Evolutionary conservation across 2,329 filamentous ascomycete genomes (phyloP).

Genomic region (Thielaviopsis euricoi): DNA sequence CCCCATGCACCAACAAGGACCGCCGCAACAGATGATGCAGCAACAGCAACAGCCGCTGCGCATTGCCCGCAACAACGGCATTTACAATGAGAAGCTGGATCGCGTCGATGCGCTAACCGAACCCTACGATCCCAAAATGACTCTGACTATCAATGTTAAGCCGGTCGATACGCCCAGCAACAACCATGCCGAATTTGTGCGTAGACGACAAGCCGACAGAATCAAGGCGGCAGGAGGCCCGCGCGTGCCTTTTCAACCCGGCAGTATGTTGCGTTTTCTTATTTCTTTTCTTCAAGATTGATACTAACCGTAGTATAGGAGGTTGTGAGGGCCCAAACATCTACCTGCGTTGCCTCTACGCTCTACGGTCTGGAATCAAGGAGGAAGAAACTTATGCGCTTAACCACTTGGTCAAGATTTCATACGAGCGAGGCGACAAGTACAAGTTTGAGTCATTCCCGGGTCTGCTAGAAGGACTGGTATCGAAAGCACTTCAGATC

Average conservation of each 20-base stretch:
- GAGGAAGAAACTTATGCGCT: slow-evolving; percentile 84
- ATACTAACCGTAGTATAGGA: slow-evolving; percentile 18
- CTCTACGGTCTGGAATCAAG: slow-evolving; percentile 61
- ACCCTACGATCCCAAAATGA: slow-evolving; percentile 41
- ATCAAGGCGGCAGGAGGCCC: slow-evolving; percentile 27
- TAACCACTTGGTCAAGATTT: slow-evolving; percentile 89
- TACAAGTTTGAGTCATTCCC: slow-evolving; percentile 90
- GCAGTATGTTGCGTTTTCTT: slow-evolving; percentile 35
- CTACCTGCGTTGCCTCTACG: slow-evolving; percentile 73
- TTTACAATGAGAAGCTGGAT: slow-evolving; percentile 11
- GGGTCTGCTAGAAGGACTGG: slow-evolving; percentile 70
- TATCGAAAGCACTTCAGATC: slow-evolving; percentile 69
- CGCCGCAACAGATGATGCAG: slow-evolving; percentile 2
- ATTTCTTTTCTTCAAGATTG: slow-evolving; percentile 5
- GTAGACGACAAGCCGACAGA: slow-evolving; percentile 17
- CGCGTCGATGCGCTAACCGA: slow-evolving; percentile 7
- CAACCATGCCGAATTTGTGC: slow-evolving; percentile 51
- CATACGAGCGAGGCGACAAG: slow-evolving; percentile 84
- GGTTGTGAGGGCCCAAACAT: slow-evolving; percentile 71
- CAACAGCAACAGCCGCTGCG: slow-evolving; percentile 22
- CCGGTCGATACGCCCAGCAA: slow-evolving; percentile 61
- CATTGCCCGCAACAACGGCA: slow-evolving; percentile 23
- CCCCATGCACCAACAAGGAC: not conserved
- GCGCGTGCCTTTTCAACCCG: slow-evolving; percentile 37
- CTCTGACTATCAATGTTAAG: slow-evolving; percentile 32